Evolutionary conservation across 257 asterid species (phyloP), one percentile per base, ranked within the genome.

Genomic region (Marsdenia floribunda): DNA sequence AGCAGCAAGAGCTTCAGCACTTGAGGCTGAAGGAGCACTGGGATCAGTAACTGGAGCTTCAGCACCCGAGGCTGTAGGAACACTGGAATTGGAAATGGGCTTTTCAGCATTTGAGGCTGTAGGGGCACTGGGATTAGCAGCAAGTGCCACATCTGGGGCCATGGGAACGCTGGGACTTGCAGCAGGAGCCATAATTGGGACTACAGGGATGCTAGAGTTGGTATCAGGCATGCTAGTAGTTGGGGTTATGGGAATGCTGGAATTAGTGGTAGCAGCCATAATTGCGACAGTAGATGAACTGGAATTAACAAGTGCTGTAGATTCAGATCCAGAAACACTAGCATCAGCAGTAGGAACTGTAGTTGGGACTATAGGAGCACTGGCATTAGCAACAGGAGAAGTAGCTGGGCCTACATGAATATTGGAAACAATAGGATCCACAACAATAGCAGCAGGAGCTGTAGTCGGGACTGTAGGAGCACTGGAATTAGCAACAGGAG

Each of bases 401-500:
- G 12, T 11, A 6, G 10, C 33, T 29, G 33, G 1, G 33, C 33
- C 49, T 7, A 44, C 49, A 44, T 44, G 12, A 44, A 44, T 44
- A 44, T 44, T 44, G 49, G 52, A 64, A 73, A 35, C 46, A 50
- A 2, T 15, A 19, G 75, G 37, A 44, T 5, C 49, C 49, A 7
- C 49, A 44, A 44, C 49, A 44, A 11, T 44, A 21, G 42, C 71
- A 57, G 11, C 35, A 19, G 71, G 6, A 73, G 61, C 12, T 3
- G 44, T 5, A 46, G 29, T 19, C 9, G 58, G 3, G 33, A 6
- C 38, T 8, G 2, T 33, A 49, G 82, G 5, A 52, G 22, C 16
- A 47, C 59, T 24, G 58, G 86, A 66, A 78, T 81, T 83, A 21
- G 46, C 42, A 49, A n/a, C 71, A n/a, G 33, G 65, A 29, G 49